Evolutionary conservation across 768 basidiomycete species (phyloP), one percentile per base, ranked within the genome.

Genomic region (Mycena metata): DNA sequence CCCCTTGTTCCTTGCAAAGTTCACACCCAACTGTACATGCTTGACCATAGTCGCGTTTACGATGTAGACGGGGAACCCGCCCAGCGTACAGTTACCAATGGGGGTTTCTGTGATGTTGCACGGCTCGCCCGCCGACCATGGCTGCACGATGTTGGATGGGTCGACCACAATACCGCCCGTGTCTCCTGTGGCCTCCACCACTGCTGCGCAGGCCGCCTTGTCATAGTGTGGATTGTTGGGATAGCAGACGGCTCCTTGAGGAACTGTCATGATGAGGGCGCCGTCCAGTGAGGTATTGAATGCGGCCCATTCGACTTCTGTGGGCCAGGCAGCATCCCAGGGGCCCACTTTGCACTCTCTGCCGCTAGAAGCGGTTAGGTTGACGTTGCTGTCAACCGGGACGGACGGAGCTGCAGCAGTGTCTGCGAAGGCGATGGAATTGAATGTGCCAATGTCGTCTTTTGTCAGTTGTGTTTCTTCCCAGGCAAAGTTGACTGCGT

Each of bases 71-170:
- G 41, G 41, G 24, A 58, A 45, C 42, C 56, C 41, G 56, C 56
- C 56, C 41, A 58, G 42, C 56, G 56, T 43, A 41, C 56, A 58
- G 56, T 26, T 58, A 23, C 56, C 56, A 58, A 45, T 58, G 42
- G 56, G 56, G 24, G 12, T 23, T 23, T 42, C 56, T 45, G 56
- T 45, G 42, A 45, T 45, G 41, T 26, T 19, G 24, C 35, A 55
- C n/a, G n/a, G n/a, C n/a, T n/a, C n/a, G n/a, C n/a, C n/a, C n/a
- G n/a, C n/a, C n/a, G n/a, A n/a, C n/a, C n/a, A n/a, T 33, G 54
- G 33, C 19, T 35, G n/a, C 54, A 55, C 17, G 19, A 55, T 55
- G 54, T 55, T 55, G 54, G 54, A 35, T 41, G 30, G 30, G 54
- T 51, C 50, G 50, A 51, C 50, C 50, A 51, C 50, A 51, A 51